These are phyloP conservation scores for Phytomonas sp. DNA, from an alignment of 208 protist species.

Conservation along the genomic window DNA sequence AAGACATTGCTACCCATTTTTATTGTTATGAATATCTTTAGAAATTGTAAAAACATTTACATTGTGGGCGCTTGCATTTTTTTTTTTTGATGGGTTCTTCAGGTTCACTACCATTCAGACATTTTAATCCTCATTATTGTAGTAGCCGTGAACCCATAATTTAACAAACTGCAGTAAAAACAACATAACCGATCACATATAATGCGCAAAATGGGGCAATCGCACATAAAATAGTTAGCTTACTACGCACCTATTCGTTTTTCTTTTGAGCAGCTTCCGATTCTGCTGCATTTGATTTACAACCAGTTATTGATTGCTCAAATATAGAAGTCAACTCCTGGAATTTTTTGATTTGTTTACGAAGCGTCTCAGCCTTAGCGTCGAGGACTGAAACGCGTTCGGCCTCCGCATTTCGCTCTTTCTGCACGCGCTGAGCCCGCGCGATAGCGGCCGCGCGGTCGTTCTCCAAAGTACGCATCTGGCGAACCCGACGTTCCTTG, in stretches of 20 bases:
- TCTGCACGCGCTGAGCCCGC: constrained; percentile 28
- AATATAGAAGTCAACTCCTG: constrained; percentile 28
- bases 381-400: constrained; percentile 31
- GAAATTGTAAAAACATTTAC: neutral
- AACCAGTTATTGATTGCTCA: constrained; percentile 2
- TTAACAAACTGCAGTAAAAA: neutral
- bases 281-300: neutral
- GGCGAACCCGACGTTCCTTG: constrained; percentile 34
- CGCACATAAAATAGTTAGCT: neutral
- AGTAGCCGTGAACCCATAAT: neutral
- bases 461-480: constrained; percentile 35
- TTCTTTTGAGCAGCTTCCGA: neutral
- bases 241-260: constrained; percentile 2
- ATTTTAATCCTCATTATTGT: neutral
- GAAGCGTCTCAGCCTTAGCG: constrained; percentile 31
- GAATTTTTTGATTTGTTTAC: constrained; percentile 38
- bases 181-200: neutral
- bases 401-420: constrained; percentile 43
- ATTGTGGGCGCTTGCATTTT: neutral
- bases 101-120: neutral
- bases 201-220: neutral
- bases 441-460: constrained; percentile 30
- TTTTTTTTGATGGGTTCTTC: neutral
- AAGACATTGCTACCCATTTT: neutral
- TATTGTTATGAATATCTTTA: neutral